phyloP scores from a whole-genome alignment of 2,329 filamentous ascomycete species.

The Dichotomopilus funicola region DNA sequence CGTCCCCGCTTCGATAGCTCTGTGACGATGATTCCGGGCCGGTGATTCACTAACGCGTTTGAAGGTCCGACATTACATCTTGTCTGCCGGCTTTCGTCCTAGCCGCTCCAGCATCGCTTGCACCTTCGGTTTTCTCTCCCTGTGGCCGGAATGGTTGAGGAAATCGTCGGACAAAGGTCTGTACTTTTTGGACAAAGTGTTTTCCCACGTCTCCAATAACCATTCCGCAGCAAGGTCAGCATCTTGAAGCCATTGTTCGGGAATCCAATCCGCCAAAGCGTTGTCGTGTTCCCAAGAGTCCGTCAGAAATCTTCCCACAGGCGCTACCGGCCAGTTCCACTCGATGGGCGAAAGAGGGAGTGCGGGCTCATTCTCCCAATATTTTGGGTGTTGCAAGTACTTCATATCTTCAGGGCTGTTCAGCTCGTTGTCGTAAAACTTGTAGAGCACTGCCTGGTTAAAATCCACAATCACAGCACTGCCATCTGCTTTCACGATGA shows the following conservation, averaged over 20 bases:
- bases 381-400: background rate
- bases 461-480: slow-evolving; percentile 3
- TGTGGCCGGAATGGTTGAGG: background rate
- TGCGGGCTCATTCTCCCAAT: background rate
- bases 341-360: background rate
- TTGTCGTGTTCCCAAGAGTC: background rate
- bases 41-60: too few species aligned
- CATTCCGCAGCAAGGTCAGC: background rate
- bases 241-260: background rate
- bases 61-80: background rate
- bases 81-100: slow-evolving; percentile 6
- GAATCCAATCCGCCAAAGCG: background rate
- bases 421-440: background rate
- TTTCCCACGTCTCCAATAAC: slow-evolving; percentile 6
- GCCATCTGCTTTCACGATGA: slow-evolving; percentile 1
- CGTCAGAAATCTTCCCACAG: background rate
- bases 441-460: background rate
- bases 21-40: too few species aligned
- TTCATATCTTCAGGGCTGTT: background rate
- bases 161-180: background rate
- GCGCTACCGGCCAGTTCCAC: background rate
- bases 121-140: background rate
- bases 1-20: too few species aligned
- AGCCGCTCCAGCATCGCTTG: background rate
- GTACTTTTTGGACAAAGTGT: background rate